Evolutionary conservation across 179 eudicot species (phyloP).

Genomic region (Carnegiea gigantea): DNA sequence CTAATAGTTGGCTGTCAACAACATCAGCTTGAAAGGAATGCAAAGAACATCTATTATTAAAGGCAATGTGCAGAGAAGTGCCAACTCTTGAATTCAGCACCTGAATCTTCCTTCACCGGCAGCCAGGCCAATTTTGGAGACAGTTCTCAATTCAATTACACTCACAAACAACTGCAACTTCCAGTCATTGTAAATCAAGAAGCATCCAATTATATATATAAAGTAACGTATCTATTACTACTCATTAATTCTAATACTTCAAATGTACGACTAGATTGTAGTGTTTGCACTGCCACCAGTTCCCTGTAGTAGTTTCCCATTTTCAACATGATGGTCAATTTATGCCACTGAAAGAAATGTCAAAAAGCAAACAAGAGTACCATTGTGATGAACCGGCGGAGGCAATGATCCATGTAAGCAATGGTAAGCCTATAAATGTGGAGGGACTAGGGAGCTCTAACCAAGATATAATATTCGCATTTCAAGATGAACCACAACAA

Average conservation of each 20-base stretch:
- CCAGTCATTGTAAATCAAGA: not conserved
- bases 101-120: not conserved
- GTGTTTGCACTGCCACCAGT: not conserved
- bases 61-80: not conserved
- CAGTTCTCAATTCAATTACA: too few species aligned
- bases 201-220: not conserved
- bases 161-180: not conserved
- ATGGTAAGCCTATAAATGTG: not conserved
- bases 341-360: not conserved
- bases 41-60: not conserved
- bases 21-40: not conserved
- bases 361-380: not conserved
- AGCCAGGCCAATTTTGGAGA: not conserved
- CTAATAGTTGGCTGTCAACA: not conserved
- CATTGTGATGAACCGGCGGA: not conserved
- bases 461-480: not conserved
- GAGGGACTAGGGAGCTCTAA: not conserved
- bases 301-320: not conserved
- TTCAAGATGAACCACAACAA: not conserved
- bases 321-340: not conserved
- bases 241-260: not conserved
- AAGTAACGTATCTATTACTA: not conserved
- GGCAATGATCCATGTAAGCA: not conserved
- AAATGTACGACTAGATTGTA: not conserved
- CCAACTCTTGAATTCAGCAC: not conserved